phyloP scores from a whole-genome alignment of 306 rosid genomes.

The Delonix regia region DNA sequence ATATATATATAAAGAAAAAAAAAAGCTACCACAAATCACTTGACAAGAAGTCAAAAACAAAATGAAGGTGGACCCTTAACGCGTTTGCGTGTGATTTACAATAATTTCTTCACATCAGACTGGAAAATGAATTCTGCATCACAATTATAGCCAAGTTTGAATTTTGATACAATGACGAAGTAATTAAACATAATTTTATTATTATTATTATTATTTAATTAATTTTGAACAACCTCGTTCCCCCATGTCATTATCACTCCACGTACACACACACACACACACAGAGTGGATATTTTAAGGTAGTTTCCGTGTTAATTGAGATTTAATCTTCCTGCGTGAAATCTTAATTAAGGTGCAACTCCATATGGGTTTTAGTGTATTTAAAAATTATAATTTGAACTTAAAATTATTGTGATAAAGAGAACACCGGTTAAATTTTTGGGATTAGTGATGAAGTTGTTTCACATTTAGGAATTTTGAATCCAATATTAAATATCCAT shows the following conservation, averaged over 20 bases:
- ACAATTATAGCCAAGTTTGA: neutral
- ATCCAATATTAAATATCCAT: no score
- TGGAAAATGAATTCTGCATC: neutral
- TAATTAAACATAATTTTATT: neutral
- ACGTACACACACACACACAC: no score
- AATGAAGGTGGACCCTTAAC: neutral
- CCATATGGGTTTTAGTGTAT: no score
- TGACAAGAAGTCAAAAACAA: neutral
- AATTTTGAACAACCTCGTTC: neutral
- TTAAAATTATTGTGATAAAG: no score
- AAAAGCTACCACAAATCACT: neutral
- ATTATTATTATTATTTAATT: neutral
- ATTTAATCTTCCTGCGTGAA: no score
- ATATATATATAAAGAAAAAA: no score
- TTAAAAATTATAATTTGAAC: no score
- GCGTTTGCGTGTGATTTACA: conserved; percentile 17
- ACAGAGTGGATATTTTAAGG: no score
- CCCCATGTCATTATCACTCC: neutral
- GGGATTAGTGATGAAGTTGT: neutral
- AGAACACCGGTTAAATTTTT: no score
- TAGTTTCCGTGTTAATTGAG: no score
- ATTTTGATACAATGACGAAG: neutral
- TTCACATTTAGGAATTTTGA: no score
- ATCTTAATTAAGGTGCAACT: no score
- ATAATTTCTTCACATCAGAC: neutral